These are phyloP conservation scores for Solanum appendiculatum DNA, from an alignment of 257 asterid species.

Conservation along the genomic window DNA sequence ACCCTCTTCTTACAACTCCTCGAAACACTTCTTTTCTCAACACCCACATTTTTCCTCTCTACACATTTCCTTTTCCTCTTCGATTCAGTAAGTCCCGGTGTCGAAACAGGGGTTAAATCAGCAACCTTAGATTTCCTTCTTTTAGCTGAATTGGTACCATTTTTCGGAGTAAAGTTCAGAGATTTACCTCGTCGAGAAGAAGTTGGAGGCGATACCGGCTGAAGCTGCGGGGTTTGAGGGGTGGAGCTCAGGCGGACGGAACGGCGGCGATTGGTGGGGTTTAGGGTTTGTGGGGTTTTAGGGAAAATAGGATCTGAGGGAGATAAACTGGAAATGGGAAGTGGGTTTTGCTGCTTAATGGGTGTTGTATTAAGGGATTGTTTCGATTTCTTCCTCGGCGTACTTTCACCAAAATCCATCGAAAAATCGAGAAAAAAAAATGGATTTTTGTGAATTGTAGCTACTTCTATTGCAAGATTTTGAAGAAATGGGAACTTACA, in stretches of 20 bases:
- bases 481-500: not conserved
- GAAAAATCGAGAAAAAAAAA: not conserved
- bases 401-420: not conserved
- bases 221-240: not conserved
- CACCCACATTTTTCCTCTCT: not conserved
- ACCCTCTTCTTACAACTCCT: slow-evolving; percentile 38
- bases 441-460: not conserved
- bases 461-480: not conserved
- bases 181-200: slow-evolving; percentile 1
- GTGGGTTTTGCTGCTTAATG: not conserved
- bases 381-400: slow-evolving; percentile 38
- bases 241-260: slow-evolving; percentile 48
- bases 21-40: slow-evolving; percentile 9
- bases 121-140: not conserved
- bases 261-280: slow-evolving; percentile 44
- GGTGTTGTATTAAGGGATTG: slow-evolving; percentile 10
- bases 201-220: not conserved
- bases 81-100: slow-evolving; percentile 45
- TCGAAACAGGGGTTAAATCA: slow-evolving; percentile 9
- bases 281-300: slow-evolving; percentile 32
- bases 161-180: slow-evolving; percentile 18
- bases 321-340: not conserved
- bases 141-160: slow-evolving; percentile 8
- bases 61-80: slow-evolving; percentile 33
- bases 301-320: slow-evolving; percentile 29